Evolutionary conservation across 1,284 basidiomycete species (phyloP), one percentile per base, ranked within the genome.

Genomic region (Tilletia caries): DNA sequence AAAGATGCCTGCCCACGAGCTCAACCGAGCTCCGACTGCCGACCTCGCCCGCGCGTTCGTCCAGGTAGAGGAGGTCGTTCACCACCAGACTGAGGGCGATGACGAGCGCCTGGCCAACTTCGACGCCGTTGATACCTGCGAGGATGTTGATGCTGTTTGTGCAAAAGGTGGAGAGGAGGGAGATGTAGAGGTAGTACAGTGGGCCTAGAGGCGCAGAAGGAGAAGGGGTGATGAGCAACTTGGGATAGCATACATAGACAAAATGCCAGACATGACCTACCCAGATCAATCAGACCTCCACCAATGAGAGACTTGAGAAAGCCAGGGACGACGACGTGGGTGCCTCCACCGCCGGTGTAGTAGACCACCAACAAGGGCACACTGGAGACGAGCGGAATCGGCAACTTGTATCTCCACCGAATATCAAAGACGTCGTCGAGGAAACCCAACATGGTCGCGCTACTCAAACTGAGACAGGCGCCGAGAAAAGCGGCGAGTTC

Each of bases 81-180:
- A 95, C 72, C 71, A 92, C 90, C 73, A 99, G 91, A 0, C 92
- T 95, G 18, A 93, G 73, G 2, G 92, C 91, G 74, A 99, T 98
- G 72, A 98, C 89, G 41, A 98, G 85, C 0, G 95, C 92, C 85
- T 99, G 96, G 67, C 90, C 89, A 2, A 83, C 84, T 86, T 99
- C 96, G 1, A 96, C 91, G 13, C 95, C 96, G 82, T 98, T 98
- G 78, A 98, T 92, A 4, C 96, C 96, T 2, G 95, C 96, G 8
- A 99, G 89, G 77, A 99, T 98, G 84, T 99, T 99, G 87, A 98
- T 97, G 83, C 91, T 92, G 85, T 99, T 98, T 15, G 95, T 98
- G 70, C 93, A 90, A 83, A 98, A 99, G 0, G 93, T 98, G 18
- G 95, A 97, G 10, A 99, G 87, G 43, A 98, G 85, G 5, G 92